Evolutionary conservation across 345 rosid species (phyloP), one percentile per base, ranked within the genome.

Genomic region (Boechera retrofracta): DNA sequence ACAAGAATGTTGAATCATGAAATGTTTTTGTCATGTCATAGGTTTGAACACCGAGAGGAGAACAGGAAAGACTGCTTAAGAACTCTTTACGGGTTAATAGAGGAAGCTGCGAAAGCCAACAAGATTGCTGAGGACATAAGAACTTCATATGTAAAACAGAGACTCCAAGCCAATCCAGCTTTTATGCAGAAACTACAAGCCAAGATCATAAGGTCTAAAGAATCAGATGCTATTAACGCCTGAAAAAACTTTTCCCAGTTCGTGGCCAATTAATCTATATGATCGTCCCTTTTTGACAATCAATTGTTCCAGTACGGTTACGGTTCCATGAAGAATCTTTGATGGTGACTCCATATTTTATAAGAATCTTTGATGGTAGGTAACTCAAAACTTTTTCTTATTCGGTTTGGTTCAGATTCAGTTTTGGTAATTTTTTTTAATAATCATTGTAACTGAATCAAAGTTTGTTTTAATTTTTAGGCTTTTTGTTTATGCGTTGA

Each of bases 31-130:
- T 61, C 29, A 8, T 72, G 78, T 85, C 59, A 47, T 87, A 92
- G 96, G 87, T 95, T 87, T 82, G 99, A 95, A 82, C 91, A 95
- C 53, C 81, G 98, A 38, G 98, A 95, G 75, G 99, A 95, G 83
- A 95, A 95, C 85, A 83, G 98, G 72, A 95, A 92, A 81, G 99
- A 92, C 79, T 95, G 97, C 82, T 87, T 92, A 29, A 81, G 96
- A 82, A 92, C 94, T 32, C 87, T 95, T 31, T 86, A 84, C 60
- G 81, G 91, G 4, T 83, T 95, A 45, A 81, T 92, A 10, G 99
- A 92, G 82, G 98, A 92, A 85, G 89, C 98, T 8, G 90, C 86
- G 7, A 95, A 89, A 80, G 99, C 97, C 4, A 83, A 81, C 73
- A 87, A 89, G 81, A 75, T 91, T 41, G 99, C 83, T 1, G 96